Evolutionary conservation across 306 rosid species (phyloP), one percentile per base, ranked within the genome.

Genomic region (Mucuna pruriens): DNA sequence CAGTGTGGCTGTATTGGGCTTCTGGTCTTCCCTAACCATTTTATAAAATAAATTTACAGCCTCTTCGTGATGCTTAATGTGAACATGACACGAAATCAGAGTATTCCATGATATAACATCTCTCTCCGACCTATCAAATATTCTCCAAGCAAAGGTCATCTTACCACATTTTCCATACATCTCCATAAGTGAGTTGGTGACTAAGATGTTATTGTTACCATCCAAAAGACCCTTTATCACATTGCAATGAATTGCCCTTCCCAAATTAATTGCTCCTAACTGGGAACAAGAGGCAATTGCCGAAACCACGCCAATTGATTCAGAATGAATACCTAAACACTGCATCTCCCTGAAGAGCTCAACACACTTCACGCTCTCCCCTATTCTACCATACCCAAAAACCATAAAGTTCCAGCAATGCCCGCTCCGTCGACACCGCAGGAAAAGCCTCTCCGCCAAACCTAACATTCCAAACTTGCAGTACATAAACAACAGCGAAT

Each of bases 291-390:
- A 62, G 69, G 44, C 42, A 15, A 62, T 16, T 13, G 23, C 23
- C 0, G 69, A 62, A 15, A 2, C 69, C 5, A 62, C 1, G 0
- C 69, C 69, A 62, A 62, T 33, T 33, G 69, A 15, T 31, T 62
- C 69, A 16, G 44, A 31, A 62, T 10, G 23, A 62, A 62, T 31
- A 16, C 69, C 44, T 7, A 31, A 16, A 31, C 23, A 16, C 40
- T 62, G 69, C 69, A 62, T 62, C 6, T 62, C 69, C 69, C 69
- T 62, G 12, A 62, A 62, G 69, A 62, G 13, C 13, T 62, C 69
- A 33, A 62, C 44, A 33, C 69, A 62, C 42, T 62, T 62, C 69
- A 15, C 69, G 5, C 1, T 1, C 44, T 62, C 44, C 22, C 69
- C 69, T 7, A 16, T 29, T 31, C 42, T 62, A 31, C 40, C 44